A percentile compares a stretch with the other conserved stretches of the same genome.
phyloP scores from a whole-genome alignment of 2,329 filamentous ascomycete genomes.

The Colletotrichum salicis region DNA sequence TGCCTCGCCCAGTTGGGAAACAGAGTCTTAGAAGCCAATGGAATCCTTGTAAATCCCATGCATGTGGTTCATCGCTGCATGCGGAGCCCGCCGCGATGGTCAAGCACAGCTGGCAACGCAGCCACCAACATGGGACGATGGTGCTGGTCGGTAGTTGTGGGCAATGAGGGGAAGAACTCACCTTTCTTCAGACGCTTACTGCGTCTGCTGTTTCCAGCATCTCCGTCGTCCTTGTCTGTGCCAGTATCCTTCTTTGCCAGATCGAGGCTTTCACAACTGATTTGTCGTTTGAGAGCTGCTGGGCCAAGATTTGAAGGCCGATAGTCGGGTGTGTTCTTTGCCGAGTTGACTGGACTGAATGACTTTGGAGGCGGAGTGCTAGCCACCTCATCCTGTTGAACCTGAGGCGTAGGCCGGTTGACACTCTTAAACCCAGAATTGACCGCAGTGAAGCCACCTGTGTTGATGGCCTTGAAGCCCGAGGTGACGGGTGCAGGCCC shows the following conservation, averaged over 20 bases:
- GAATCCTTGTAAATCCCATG: constrained; percentile 25
- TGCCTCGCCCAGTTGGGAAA: neutral
- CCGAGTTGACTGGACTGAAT: constrained; percentile 69
- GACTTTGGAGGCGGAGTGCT: constrained; percentile 69
- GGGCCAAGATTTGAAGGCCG: constrained; percentile 64
- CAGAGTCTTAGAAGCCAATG: constrained; percentile 36
- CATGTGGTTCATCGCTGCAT: constrained; percentile 16
- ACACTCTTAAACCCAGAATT: constrained; percentile 77
- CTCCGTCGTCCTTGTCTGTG: constrained; percentile 66
- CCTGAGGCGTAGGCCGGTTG: constrained; percentile 57
- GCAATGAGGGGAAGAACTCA: constrained; percentile 16
- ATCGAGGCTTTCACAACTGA: constrained; percentile 69
- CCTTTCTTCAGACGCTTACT: constrained; percentile 93
- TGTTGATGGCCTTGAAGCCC: constrained; percentile 70
- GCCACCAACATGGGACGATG: constrained; percentile 20
- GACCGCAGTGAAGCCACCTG: constrained; percentile 77
- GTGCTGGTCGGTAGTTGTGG: constrained; percentile 1
- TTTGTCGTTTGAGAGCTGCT: constrained; percentile 79
- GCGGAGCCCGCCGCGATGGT: constrained; percentile 14
- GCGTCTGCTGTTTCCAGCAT: constrained; percentile 74
- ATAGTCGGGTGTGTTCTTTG: constrained; percentile 73
- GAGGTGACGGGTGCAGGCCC: constrained; percentile 54
- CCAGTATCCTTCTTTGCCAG: constrained; percentile 59
- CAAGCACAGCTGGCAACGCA: constrained; percentile 12
- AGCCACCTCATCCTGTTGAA: constrained; percentile 57